These are phyloP conservation scores for Phialophora chinensis DNA, from an alignment of 2,329 filamentous ascomycete genomes.

Conservation along the genomic window DNA sequence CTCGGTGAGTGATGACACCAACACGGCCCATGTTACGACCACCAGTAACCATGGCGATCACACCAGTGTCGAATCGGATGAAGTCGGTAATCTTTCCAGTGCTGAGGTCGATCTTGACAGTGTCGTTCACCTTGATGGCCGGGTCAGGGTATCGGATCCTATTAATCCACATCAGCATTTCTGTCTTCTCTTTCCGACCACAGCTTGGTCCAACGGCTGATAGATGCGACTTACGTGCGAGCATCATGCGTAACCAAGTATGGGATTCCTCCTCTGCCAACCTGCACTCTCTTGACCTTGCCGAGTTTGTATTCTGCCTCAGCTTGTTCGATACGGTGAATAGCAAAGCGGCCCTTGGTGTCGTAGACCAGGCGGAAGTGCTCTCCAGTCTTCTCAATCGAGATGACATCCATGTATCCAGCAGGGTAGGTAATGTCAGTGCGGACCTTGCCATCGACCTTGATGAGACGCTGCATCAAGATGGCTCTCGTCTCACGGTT, in stretches of 20 bases:
- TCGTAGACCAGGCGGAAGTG: conserved; percentile 99
- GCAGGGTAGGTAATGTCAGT: conserved; percentile 97
- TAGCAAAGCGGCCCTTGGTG: conserved; percentile 99
- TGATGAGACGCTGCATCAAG: conserved; percentile 99
- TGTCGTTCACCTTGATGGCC: conserved; percentile 99
- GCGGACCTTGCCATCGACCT: conserved; percentile 99
- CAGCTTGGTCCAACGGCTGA: conserved; percentile 99
- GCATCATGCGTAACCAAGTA: conserved; percentile 99
- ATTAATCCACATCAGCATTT: conserved; percentile 52
- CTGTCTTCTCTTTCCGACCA: conserved; percentile 62
- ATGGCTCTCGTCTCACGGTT: conserved; percentile 96
- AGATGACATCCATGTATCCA: conserved; percentile 99
- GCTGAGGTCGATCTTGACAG: conserved; percentile 96
- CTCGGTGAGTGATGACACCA: conserved; percentile 99
- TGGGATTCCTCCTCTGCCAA: conserved; percentile 99
- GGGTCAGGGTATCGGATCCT: conserved; percentile 99
- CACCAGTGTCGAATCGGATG: conserved; percentile 98
- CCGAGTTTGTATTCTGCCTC: conserved; percentile 99
- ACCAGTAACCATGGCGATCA: conserved; percentile 98
- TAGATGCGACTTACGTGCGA: conserved; percentile 99
- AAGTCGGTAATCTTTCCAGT: conserved; percentile 98
- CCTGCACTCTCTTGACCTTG: conserved; percentile 99
- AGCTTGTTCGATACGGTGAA: conserved; percentile 98
- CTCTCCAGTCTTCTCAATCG: conserved; percentile 99
- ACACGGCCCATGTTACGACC: conserved; percentile 99